Evolutionary conservation across 164 flowering plant species (phyloP).

Genomic region (Magnolia sinica): DNA sequence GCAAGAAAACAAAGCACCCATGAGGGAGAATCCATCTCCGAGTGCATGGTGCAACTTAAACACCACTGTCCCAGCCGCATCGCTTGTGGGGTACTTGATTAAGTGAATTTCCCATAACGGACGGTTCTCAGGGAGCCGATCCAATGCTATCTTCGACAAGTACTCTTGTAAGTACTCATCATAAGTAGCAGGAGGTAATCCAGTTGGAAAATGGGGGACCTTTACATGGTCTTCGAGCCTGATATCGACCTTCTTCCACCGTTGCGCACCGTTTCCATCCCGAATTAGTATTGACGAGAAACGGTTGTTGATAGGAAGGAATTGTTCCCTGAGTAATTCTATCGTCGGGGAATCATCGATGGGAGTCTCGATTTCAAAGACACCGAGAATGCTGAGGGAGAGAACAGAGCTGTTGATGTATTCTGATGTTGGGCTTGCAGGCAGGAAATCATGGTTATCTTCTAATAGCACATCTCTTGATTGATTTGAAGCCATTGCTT

Average conservation of each 20-base stretch:
- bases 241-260: constrained; percentile 19
- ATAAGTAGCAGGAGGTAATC: constrained; percentile 1
- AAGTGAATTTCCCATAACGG: constrained; percentile 4
- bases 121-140: constrained; percentile 4
- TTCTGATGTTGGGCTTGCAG: constrained; percentile 16
- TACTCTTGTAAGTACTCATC: constrained; percentile 11
- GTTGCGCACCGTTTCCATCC: constrained; percentile 6
- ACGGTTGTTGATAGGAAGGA: constrained; percentile 5
- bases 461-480: not conserved
- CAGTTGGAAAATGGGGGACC: constrained; percentile 13
- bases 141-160: constrained; percentile 10
- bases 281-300: constrained; percentile 8
- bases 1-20: constrained; percentile 64
- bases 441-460: not conserved
- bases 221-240: constrained; percentile 12
- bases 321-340: not conserved
- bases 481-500: not conserved
- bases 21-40: constrained; percentile 67
- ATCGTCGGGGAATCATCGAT: not conserved
- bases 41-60: constrained; percentile 68
- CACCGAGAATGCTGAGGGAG: constrained; percentile 12
- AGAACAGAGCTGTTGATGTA: constrained; percentile 9
- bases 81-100: not conserved
- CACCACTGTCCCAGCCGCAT: constrained; percentile 10
- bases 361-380: constrained; percentile 10